Percentiles rank a stretch among this genome's conserved stretches.
These are phyloP conservation scores for Sicyos baderoa DNA, from an alignment of 306 rosid species.

Conservation along the genomic window DNA sequence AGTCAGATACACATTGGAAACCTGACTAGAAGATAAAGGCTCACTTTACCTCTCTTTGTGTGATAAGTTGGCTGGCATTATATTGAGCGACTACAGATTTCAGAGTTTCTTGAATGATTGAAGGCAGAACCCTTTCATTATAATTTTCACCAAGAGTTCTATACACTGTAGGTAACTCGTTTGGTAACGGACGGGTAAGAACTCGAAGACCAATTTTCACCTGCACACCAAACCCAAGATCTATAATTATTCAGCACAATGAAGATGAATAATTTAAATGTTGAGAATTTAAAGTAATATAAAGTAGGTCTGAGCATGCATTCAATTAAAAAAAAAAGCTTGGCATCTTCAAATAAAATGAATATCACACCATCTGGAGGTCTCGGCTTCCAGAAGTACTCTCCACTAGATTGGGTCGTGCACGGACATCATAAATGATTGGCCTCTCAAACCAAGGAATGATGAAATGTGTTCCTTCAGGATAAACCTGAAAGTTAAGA, in stretches of 20 bases:
- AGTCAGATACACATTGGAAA: background rate
- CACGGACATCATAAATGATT: constrained; percentile 76
- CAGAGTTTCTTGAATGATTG: constrained; percentile 76
- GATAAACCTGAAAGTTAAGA: constrained; percentile 52
- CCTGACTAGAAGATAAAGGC: background rate
- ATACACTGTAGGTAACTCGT: constrained; percentile 57
- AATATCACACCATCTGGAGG: constrained; percentile 59
- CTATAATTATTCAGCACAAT: background rate
- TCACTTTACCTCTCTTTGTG: constrained; percentile 71
- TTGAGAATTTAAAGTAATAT: background rate
- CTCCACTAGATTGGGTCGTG: constrained; percentile 59
- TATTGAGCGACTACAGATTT: constrained; percentile 80
- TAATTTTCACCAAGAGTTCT: constrained; percentile 67
- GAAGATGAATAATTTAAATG: background rate
- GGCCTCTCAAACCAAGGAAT: constrained; percentile 92
- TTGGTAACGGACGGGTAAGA: constrained; percentile 65
- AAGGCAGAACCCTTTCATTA: constrained; percentile 65
- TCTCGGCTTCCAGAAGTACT: constrained; percentile 77
- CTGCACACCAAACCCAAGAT: constrained; percentile 31
- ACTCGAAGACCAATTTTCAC: constrained; percentile 41
- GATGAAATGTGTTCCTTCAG: constrained; percentile 78
- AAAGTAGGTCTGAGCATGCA: background rate
- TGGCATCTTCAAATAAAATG: background rate
- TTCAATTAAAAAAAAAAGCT: background rate
- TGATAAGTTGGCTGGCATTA: constrained; percentile 85